Base-by-base conservation (phyloP, 495 filamentous ascomycete genomes). In the Sphaerosporella brunnea region DNA sequence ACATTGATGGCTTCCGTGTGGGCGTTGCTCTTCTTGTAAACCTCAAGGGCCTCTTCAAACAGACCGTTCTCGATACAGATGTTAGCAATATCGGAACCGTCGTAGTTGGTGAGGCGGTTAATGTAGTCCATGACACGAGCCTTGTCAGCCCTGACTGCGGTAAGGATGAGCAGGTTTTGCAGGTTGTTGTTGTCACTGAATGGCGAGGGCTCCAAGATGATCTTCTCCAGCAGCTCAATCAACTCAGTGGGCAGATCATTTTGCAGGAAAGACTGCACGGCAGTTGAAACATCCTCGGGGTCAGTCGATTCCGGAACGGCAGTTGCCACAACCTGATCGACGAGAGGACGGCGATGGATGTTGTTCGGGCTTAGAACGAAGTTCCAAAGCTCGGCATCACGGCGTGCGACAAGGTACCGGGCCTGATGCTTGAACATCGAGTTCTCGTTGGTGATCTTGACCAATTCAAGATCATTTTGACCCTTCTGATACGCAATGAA, bases 171-270 rank as follows among this genome's bases (percentile, higher is more conserved):
- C 48, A 99, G 68, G 62, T 96, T 99, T 63, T 99, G 92, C 52
- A 99, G 72, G 62, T 80, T 95, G 54, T 79, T 73, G 64, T 96
- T 96, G 68, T 99, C 92, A 54, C 83, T 94, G 71, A 99, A 96
- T 20, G 83, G 79, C 8, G 87, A 92, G 15, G 92, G 92, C 66
- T 99, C 92, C 18, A 99, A 72, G 41, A 99, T 90, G 50, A 99
- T 99, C 78, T 99, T 99, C 68, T 99, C 92, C 10, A 99, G 74
- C 35, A 99, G 75, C 64, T 99, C 92, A 50, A 99, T 95, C 30
- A 99, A 70, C 67, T 99, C 92, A 23, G 76, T 79, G 4, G 92
- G 92, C 49, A 99, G 70, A 58, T 99, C 92, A 48, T 77, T 78
- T 28, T 75, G 75, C 45, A 99, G 72, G 70, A 99, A 95, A 28